phyloP scores from a whole-genome alignment of 768 basidiomycete species.

The Neoboletus brunneissimus region DNA sequence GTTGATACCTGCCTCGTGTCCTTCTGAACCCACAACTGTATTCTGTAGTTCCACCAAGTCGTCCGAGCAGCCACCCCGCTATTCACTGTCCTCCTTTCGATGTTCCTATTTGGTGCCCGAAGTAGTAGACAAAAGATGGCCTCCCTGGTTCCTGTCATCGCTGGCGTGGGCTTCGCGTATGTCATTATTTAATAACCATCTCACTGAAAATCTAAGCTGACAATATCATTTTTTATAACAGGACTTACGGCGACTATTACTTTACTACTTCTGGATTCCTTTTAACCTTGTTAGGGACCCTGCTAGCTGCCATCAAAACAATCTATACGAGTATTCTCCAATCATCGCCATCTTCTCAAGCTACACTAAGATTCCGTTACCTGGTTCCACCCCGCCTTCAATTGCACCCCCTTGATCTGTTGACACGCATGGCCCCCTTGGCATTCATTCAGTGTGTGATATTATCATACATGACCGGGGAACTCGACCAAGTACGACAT shows the following conservation, averaged over 20 bases:
- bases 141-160: conserved; percentile 79
- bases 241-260: conserved; percentile 94
- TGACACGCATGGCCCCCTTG: conserved; percentile 87
- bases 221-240: conserved; percentile 29
- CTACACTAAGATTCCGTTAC: conserved; percentile 18
- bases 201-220: no score
- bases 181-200: no score
- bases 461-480: conserved; percentile 77
- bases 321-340: conserved; percentile 85
- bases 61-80: conserved; percentile 90
- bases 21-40: neutral
- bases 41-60: conserved; percentile 88
- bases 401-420: conserved; percentile 78
- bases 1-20: neutral
- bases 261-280: conserved; percentile 82
- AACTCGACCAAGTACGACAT: conserved; percentile 59
- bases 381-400: conserved; percentile 35
- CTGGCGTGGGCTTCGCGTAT: conserved; percentile 89
- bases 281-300: conserved; percentile 85
- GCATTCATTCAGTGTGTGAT: conserved; percentile 85
- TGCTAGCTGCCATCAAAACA: conserved; percentile 92
- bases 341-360: conserved; percentile 32
- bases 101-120: conserved; percentile 58
- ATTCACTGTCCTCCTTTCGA: conserved; percentile 82
- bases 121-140: conserved; percentile 63